Conservation (phyloP, 768 basidiomycete species). For the Trametes coccinea region DNA sequence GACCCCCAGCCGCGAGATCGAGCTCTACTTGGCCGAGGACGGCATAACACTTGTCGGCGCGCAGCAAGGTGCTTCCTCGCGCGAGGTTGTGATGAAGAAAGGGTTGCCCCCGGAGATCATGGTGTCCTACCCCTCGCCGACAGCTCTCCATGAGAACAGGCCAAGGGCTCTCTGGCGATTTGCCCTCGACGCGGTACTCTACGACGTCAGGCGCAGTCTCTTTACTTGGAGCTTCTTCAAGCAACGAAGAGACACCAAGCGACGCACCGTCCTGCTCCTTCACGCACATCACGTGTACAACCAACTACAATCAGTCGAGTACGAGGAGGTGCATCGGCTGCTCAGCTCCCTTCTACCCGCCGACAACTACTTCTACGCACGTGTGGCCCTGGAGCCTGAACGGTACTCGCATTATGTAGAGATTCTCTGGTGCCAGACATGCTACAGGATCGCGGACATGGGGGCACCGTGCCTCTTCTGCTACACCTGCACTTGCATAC, state of each 20-base stretch:
- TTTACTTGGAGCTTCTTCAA: conserved; percentile 37
- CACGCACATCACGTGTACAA: not conserved
- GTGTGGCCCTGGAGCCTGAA: not conserved
- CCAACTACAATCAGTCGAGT: not conserved
- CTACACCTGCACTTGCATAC: not conserved
- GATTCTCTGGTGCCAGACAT: not conserved
- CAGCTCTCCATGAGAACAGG: conserved; percentile 23
- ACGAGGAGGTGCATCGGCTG: not conserved
- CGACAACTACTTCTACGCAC: not conserved
- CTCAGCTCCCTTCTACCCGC: not conserved
- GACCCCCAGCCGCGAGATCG: not conserved
- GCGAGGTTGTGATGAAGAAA: not conserved
- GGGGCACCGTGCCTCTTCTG: not conserved
- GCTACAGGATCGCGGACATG: not conserved
- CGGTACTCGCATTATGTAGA: not conserved
- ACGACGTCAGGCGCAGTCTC: conserved; percentile 21
- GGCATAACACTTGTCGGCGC: not conserved
- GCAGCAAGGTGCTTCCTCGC: not conserved
- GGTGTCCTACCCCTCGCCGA: conserved; percentile 28
- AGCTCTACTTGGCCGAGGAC: not conserved
- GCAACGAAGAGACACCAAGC: conserved; percentile 24
- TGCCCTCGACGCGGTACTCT: conserved; percentile 28
- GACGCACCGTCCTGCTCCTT: not conserved
- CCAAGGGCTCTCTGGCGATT: conserved; percentile 35
- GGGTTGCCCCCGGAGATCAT: conserved; percentile 23